A percentile compares a stretch with the other conserved stretches of the same genome.
phyloP scores from a whole-genome alignment of 1,139 yeast genomes.

The Pichia sp. region DNA sequence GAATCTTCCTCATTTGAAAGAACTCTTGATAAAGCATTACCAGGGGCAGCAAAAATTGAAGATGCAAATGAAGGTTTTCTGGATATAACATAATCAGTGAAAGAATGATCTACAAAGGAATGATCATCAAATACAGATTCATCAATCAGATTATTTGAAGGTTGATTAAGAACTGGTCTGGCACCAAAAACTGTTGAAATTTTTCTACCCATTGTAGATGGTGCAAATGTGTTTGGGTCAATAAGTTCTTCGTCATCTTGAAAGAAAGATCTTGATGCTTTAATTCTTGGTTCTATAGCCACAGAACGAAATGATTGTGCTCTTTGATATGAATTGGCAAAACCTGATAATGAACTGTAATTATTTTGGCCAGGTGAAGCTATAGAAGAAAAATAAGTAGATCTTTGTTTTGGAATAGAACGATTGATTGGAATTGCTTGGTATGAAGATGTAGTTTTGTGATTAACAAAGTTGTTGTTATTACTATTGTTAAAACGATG shows the following conservation, averaged over 20 bases:
- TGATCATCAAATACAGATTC: constrained; percentile 35
- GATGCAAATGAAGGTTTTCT: constrained; percentile 20
- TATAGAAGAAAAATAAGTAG: constrained; percentile 26
- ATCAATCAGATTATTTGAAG: constrained; percentile 23
- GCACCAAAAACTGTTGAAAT: constrained; percentile 44
- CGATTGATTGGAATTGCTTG: constrained; percentile 20
- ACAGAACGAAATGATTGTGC: constrained; percentile 65
- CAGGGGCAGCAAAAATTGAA: constrained; percentile 15
- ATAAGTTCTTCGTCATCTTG: constrained; percentile 53
- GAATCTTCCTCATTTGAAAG: constrained; percentile 25
- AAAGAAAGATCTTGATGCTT: constrained; percentile 44
- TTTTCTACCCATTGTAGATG: constrained; percentile 57
- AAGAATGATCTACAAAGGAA: constrained; percentile 28
- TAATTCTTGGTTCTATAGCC: constrained; percentile 43
- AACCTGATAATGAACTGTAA: constrained; percentile 59
- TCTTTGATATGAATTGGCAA: constrained; percentile 72
- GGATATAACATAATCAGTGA: constrained; percentile 20
- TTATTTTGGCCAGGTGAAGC: constrained; percentile 37
- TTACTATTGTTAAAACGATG: neutral
- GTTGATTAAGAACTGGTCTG: constrained; percentile 27
- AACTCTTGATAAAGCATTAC: constrained; percentile 19
- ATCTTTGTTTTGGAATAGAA: constrained; percentile 12
- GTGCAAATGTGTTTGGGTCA: constrained; percentile 68
- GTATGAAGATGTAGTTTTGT: constrained; percentile 5
- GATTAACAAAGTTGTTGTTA: no score